Evolutionary conservation across 2,329 filamentous ascomycete species (phyloP).

Genomic region (Aspergillus luchuensis): DNA sequence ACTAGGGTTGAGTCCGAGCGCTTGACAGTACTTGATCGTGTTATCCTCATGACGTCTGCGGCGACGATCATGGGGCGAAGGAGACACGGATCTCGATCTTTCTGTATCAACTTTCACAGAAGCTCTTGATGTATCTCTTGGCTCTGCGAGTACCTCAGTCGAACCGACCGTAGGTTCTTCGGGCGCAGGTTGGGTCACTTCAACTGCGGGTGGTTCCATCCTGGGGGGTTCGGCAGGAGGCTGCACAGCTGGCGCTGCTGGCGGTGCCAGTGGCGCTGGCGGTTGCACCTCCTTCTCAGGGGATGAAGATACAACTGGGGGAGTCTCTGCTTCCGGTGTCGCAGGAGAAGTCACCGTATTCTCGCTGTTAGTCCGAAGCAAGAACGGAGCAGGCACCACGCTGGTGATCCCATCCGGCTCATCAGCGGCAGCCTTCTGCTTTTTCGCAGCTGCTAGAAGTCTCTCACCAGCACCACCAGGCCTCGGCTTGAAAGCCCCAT

Average conservation of each 20-base stretch:
- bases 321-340: slow-evolving; percentile 33
- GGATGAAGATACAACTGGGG: slow-evolving; percentile 18
- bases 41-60: slow-evolving; percentile 69
- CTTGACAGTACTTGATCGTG: slow-evolving; percentile 75
- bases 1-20: slow-evolving; percentile 73
- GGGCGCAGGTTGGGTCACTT: slow-evolving; percentile 40
- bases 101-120: slow-evolving; percentile 23
- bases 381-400: slow-evolving; percentile 76
- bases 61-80: slow-evolving; percentile 53
- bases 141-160: slow-evolving; percentile 24
- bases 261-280: neutral
- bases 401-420: slow-evolving; percentile 87
- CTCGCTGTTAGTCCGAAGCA: slow-evolving; percentile 46
- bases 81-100: slow-evolving; percentile 37
- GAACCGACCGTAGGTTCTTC: slow-evolving; percentile 33
- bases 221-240: slow-evolving; percentile 12
- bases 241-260: neutral
- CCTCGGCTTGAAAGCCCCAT: slow-evolving; percentile 79
- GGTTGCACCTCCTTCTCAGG: slow-evolving; percentile 17
- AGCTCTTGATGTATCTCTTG: slow-evolving; percentile 27
- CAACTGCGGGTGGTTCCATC: slow-evolving; percentile 38
- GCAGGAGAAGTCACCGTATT: slow-evolving; percentile 32
- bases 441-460: slow-evolving; percentile 59
- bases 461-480: slow-evolving; percentile 84
- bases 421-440: slow-evolving; percentile 59